Conservation (phyloP, 2,329 filamentous ascomycete species). For the Fusarium sp. region DNA sequence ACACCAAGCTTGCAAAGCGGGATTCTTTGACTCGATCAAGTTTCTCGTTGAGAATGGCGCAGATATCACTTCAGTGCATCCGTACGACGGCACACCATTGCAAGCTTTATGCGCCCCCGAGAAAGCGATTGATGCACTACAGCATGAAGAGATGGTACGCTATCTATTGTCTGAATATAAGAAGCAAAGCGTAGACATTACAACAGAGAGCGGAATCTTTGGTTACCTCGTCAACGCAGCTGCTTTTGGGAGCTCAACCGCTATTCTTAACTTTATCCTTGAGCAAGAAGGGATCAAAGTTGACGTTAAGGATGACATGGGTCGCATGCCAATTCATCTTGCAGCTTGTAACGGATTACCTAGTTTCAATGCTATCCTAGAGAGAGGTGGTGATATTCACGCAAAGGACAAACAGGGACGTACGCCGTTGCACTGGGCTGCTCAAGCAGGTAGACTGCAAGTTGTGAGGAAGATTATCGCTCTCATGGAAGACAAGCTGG, state of each 20-base stretch:
- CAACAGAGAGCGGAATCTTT: too few species aligned
- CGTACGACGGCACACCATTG: not conserved
- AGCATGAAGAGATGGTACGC: not conserved
- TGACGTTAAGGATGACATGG: not conserved
- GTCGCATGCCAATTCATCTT: slow-evolving; percentile 12
- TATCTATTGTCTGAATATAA: not conserved
- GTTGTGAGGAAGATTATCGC: slow-evolving; percentile 1
- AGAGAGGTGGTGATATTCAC: not conserved
- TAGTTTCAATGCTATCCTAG: slow-evolving; percentile 1
- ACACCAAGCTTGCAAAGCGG: not conserved
- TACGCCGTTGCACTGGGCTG: slow-evolving; percentile 2
- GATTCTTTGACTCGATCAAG: not conserved
- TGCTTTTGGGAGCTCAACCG: fast-evolving
- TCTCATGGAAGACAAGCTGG: not conserved
- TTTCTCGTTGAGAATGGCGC: not conserved
- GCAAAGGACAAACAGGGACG: slow-evolving; percentile 1
- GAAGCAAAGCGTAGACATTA: too few species aligned
- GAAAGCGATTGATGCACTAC: fast-evolving
- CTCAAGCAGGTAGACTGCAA: not conserved
- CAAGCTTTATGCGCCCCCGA: not conserved
- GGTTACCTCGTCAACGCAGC: not conserved
- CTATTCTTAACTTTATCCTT: not conserved
- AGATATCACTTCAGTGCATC: too few species aligned
- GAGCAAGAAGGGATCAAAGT: not conserved
- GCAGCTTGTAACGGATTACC: not conserved